Conservation (phyloP, 257 asterid genomes). For the Solanum bulbocastanum region DNA sequence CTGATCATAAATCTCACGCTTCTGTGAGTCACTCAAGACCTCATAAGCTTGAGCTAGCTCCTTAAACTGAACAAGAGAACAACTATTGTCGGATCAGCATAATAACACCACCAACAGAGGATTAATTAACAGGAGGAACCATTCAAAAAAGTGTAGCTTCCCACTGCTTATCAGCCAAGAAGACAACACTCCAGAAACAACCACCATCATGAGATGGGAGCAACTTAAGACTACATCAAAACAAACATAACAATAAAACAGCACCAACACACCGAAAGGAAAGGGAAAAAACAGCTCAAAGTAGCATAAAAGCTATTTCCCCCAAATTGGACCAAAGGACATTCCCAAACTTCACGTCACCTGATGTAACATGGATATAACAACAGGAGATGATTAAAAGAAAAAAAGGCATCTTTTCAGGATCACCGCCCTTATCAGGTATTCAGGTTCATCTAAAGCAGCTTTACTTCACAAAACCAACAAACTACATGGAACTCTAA, state of each 20-base stretch:
- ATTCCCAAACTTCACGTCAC: background rate
- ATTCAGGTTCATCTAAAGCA: background rate
- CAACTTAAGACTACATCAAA: background rate
- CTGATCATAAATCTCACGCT: constrained; percentile 65
- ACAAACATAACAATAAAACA: background rate
- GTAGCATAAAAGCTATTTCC: background rate
- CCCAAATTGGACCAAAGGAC: background rate
- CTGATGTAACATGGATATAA: background rate
- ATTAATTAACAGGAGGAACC: background rate
- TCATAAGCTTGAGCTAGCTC: constrained; percentile 79
- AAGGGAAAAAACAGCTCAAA: background rate
- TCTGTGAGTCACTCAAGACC: constrained; percentile 60
- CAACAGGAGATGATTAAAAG: background rate
- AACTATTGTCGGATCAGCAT: background rate
- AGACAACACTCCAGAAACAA: background rate
- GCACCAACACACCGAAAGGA: background rate
- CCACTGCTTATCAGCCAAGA: background rate
- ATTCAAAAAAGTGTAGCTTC: background rate
- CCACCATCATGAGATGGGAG: background rate
- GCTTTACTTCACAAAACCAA: background rate
- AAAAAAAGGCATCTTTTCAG: background rate
- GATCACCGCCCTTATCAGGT: background rate
- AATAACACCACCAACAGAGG: background rate
- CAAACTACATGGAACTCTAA: background rate
- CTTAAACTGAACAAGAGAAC: constrained; percentile 34